Evolutionary conservation across 495 filamentous ascomycete genomes (phyloP), one percentile per base, ranked within the genome.

Genomic region (Neurospora sp.): DNA sequence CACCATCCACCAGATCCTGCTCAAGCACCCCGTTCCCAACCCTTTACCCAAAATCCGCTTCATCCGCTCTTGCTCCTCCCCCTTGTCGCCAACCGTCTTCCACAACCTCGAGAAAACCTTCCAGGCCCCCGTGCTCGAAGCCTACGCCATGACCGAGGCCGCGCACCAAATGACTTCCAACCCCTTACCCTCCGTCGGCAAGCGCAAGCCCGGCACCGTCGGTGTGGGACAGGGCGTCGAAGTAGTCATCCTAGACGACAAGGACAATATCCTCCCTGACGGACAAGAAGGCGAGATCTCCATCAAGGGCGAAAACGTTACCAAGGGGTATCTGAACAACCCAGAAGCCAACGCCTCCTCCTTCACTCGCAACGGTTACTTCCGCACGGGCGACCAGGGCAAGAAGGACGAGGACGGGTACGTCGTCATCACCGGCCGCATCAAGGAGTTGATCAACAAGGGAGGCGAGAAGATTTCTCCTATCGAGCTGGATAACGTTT

Each of bases 81-180:
- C 93, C 0, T 83, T 95, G 22, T 91, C 91, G 0, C 93, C 93
- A 0, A 91, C 91, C 69, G 89, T 87, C 69, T 94, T 94, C 82
- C 84, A 93, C 73, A 87, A 90, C 61, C 86, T 95, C 4, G 93
- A 95, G 75, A 81, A 87, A 70, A 83, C 88, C 7, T 91, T 92
- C 82, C 83, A 88, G 40, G 91, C 93, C 1, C 93, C 93, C 4
- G 93, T 96, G 4, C 85, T 96, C 11, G 93, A 96, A 80, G 93
- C 93, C 14, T 96, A 96, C 80, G 93, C 93, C 72, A 96, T 96
- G 93, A 96, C 93, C 38, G 93, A 96, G 82, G 93, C 91, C 31
- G 90, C 93, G 11, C 93, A 95, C 81, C 93, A 95, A 78, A 94
- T 96, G 91, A 93, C 92, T 12, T 92, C 90, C 70, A 96, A 95